These are phyloP conservation scores for Tulasnella sp. DNA, from an alignment of 768 basidiomycete species.

Conservation along the genomic window DNA sequence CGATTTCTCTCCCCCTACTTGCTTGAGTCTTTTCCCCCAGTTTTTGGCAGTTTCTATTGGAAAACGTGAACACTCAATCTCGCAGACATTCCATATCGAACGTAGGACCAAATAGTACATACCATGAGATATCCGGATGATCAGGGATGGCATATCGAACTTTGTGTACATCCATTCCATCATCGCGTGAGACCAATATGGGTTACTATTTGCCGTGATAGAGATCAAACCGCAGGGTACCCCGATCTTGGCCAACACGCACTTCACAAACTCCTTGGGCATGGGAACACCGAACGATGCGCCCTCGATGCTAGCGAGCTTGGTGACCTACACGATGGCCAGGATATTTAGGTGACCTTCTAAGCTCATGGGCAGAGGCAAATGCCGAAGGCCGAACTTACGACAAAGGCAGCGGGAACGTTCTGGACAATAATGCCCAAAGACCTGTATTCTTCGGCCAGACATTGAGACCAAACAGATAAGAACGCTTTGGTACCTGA, in stretches of 20 bases:
- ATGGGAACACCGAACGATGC: constrained; percentile 60
- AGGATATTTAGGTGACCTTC: background rate
- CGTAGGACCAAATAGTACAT: constrained; percentile 17
- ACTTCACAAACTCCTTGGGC: constrained; percentile 60
- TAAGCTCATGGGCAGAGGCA: too few relatives aligned
- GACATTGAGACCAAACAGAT: constrained; percentile 69
- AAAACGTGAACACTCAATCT: too few relatives aligned
- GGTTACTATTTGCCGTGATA: constrained; percentile 63
- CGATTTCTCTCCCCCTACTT: too few relatives aligned
- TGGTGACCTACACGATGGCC: constrained; percentile 53
- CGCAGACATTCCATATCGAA: too few relatives aligned
- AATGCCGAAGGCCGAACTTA: constrained; percentile 31
- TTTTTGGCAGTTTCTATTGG: too few relatives aligned
- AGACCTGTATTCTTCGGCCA: constrained; percentile 67
- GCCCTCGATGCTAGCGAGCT: constrained; percentile 84
- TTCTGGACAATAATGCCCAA: constrained; percentile 73
- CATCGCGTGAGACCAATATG: constrained; percentile 84
- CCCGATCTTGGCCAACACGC: constrained; percentile 65
- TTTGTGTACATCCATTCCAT: constrained; percentile 56
- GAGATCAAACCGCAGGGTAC: constrained; percentile 65
- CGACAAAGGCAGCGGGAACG: constrained; percentile 90
- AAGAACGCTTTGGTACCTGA: constrained; percentile 89
- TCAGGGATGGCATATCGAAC: constrained; percentile 41
- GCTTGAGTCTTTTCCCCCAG: too few relatives aligned
- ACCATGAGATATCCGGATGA: constrained; percentile 51